A percentile compares a stretch with the other conserved stretches of the same genome.
Evolutionary conservation across 2,329 filamentous ascomycete genomes (phyloP).

Genomic region (Hypomyces perniciosus): DNA sequence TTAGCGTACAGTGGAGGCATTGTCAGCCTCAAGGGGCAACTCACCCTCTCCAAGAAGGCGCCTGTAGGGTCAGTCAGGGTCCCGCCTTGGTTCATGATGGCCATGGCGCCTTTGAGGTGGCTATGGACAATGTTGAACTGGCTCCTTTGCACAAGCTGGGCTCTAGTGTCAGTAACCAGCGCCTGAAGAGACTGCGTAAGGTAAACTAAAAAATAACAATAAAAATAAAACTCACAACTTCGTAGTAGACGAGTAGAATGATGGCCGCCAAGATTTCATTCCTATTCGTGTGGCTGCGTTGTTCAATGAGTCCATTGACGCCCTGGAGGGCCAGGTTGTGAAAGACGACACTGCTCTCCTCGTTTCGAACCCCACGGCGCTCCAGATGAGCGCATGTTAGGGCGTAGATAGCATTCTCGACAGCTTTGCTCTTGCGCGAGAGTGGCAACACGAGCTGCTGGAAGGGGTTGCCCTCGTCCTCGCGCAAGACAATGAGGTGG

Average conservation of each 20-base stretch:
- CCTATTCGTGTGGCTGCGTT: constrained; percentile 41
- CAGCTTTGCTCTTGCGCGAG: constrained; percentile 46
- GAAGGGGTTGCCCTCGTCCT: constrained; percentile 58
- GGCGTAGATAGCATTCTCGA: constrained; percentile 81
- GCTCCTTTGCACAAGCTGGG: constrained; percentile 53
- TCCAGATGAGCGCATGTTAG: constrained; percentile 79
- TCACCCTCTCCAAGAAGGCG: constrained; percentile 53
- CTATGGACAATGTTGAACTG: constrained; percentile 54
- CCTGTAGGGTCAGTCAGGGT: constrained; percentile 44
- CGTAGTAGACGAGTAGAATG: constrained; percentile 57
- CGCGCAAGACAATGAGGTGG: constrained; percentile 59
- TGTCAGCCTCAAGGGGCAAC: constrained; percentile 10
- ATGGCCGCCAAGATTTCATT: constrained; percentile 57
- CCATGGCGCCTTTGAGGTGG: constrained; percentile 56
- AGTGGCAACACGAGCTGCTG: constrained; percentile 58
- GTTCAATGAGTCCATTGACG: constrained; percentile 50
- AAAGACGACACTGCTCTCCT: constrained; percentile 52
- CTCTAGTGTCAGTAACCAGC: constrained; percentile 11
- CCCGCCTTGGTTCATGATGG: constrained; percentile 49
- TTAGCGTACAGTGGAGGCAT: background rate
- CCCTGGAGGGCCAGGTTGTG: constrained; percentile 56
- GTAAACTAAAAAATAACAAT: too few species aligned
- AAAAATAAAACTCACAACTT: constrained; percentile 45
- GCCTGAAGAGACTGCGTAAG: background rate
- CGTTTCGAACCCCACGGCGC: constrained; percentile 48